Percentiles rank a stretch among this genome's conserved stretches.
Evolutionary conservation across 176 grass and related monocot species (phyloP).

Genomic region (Melocanna baccifera): DNA sequence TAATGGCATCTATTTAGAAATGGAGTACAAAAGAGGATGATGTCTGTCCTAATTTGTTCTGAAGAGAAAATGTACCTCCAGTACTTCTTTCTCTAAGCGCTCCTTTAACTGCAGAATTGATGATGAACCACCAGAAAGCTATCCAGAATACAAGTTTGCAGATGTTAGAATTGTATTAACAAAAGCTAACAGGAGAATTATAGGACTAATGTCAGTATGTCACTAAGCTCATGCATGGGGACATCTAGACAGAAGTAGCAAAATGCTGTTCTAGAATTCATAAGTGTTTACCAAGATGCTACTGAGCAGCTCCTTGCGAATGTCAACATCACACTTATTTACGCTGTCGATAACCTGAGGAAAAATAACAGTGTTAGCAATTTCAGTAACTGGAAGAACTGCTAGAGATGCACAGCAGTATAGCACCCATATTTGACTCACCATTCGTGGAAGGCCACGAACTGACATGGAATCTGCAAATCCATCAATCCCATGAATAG

Average conservation of each 20-base stretch:
- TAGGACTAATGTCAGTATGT: not conserved
- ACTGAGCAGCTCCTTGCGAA: constrained; percentile 91
- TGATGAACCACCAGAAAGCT: constrained; percentile 97
- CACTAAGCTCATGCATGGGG: not conserved
- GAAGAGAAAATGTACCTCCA: constrained; percentile 58
- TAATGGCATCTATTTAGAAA: not conserved
- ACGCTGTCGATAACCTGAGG: constrained; percentile 89
- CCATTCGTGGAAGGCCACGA: constrained; percentile 87
- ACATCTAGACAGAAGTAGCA: not conserved
- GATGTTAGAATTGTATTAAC: constrained; percentile 32
- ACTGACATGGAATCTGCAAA: constrained; percentile 57
- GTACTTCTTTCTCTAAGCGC: constrained; percentile 94
- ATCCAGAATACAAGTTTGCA: constrained; percentile 27
- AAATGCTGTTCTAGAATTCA: not conserved
- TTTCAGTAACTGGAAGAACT: constrained; percentile 30
- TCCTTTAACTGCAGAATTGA: constrained; percentile 97
- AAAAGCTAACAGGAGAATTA: not conserved
- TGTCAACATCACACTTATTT: constrained; percentile 95
- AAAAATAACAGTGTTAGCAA: constrained; percentile 31
- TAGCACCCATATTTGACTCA: constrained; percentile 28
- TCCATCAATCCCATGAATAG: constrained; percentile 78
- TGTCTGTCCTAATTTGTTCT: not conserved
- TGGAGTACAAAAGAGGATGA: not conserved
- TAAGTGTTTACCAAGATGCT: constrained; percentile 85
- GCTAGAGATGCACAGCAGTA: not conserved